Evolutionary conservation across 1,139 yeast species (phyloP).

Genomic region (Debaryomyces sp.): DNA sequence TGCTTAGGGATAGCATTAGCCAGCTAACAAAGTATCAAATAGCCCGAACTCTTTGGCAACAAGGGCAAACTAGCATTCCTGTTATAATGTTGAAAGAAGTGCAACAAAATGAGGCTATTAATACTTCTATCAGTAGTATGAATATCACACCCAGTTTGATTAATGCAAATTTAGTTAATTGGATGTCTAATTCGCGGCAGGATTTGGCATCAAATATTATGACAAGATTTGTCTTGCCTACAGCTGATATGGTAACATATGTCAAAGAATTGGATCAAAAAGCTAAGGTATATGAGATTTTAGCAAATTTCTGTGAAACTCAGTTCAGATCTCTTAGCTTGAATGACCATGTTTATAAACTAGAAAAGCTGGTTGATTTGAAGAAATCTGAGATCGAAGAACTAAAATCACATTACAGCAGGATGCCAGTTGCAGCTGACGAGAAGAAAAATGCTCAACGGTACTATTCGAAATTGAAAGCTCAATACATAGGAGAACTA

Average conservation of each 20-base stretch:
- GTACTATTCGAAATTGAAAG: slow-evolving; percentile 50
- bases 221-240: slow-evolving; percentile 55
- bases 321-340: slow-evolving; percentile 54
- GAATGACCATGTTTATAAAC: slow-evolving; percentile 46
- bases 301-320: slow-evolving; percentile 77
- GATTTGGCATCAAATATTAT: slow-evolving; percentile 64
- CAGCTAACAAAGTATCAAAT: slow-evolving; percentile 47
- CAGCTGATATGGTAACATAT: slow-evolving; percentile 24
- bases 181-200: slow-evolving; percentile 73
- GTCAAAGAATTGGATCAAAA: slow-evolving; percentile 21
- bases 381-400: slow-evolving; percentile 51
- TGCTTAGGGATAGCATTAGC: slow-evolving; percentile 15
- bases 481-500: slow-evolving; percentile 52
- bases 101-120: slow-evolving; percentile 18
- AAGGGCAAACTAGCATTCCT: slow-evolving; percentile 56
- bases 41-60: slow-evolving; percentile 63
- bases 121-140: slow-evolving; percentile 22
- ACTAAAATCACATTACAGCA: slow-evolving; percentile 46
- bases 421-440: slow-evolving; percentile 36
- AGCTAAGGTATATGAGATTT: slow-evolving; percentile 55
- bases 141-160: slow-evolving; percentile 32
- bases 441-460: slow-evolving; percentile 55
- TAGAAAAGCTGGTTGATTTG: slow-evolving; percentile 37
- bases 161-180: slow-evolving; percentile 59
- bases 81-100: slow-evolving; percentile 48